Percentiles rank a stretch among this genome's conserved stretches.
phyloP scores from a whole-genome alignment of 257 asterid species.

The Jacaranda copaia region DNA sequence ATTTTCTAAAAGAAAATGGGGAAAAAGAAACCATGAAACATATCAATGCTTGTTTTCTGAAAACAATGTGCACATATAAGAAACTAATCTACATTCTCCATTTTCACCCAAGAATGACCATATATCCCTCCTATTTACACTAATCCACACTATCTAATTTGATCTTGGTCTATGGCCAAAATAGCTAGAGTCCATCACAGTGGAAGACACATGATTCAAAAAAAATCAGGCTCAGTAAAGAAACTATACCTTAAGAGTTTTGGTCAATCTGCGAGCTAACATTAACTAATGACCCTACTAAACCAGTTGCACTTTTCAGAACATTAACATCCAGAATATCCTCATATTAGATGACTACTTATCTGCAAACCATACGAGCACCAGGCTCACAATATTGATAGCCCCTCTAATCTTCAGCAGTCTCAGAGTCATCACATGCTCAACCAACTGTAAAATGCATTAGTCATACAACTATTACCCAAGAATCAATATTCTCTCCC shows the following conservation, averaged over 20 bases:
- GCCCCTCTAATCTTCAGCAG: neutral
- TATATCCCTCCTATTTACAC: neutral
- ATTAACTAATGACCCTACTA: neutral
- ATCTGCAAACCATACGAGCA: neutral
- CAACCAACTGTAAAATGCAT: neutral
- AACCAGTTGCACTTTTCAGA: neutral
- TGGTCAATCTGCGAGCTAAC: neutral
- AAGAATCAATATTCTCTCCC: neutral
- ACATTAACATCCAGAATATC: neutral
- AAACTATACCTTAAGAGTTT: neutral
- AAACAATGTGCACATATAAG: conserved; percentile 8
- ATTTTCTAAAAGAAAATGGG: neutral
- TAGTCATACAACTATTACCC: neutral
- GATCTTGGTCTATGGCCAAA: neutral
- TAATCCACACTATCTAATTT: neutral
- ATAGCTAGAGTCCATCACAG: neutral
- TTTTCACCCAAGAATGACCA: conserved; percentile 4
- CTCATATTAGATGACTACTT: neutral
- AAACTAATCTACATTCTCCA: neutral
- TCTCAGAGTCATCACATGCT: neutral
- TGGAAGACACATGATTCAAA: neutral
- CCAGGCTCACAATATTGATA: neutral
- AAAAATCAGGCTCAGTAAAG: neutral
- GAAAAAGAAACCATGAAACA: neutral
- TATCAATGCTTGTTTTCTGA: neutral